phyloP scores from a whole-genome alignment of 1,284 basidiomycete genomes.

The Heterobasidion parviporum region DNA sequence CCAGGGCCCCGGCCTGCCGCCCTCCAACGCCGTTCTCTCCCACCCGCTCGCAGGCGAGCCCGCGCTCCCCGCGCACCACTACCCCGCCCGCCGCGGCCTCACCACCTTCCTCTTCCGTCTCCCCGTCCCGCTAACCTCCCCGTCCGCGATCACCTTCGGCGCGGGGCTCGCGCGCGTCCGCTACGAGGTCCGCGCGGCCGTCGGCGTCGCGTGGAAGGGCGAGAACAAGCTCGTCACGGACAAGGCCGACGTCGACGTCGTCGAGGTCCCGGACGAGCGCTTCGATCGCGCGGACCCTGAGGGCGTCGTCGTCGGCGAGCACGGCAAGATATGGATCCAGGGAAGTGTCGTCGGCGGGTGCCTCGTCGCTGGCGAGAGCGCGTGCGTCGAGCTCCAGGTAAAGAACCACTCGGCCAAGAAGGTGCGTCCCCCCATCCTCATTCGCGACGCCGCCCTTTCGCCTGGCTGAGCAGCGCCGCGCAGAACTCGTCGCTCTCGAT shows the following conservation, averaged over 20 bases:
- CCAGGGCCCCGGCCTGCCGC: slow-evolving; percentile 71
- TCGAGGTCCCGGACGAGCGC: slow-evolving; percentile 41
- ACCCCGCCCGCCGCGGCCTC: slow-evolving; percentile 58
- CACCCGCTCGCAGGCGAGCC: slow-evolving; percentile 44
- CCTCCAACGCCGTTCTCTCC: slow-evolving; percentile 68
- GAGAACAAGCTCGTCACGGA: slow-evolving; percentile 59
- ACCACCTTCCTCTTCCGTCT: slow-evolving; percentile 72
- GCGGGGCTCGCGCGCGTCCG: slow-evolving; percentile 54
- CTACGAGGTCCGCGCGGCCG: slow-evolving; percentile 65
- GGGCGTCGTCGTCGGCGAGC: slow-evolving; percentile 59
- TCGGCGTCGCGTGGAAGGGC: slow-evolving; percentile 64
- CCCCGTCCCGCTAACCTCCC: slow-evolving; percentile 53
- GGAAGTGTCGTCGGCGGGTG: slow-evolving; percentile 54
- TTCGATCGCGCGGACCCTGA: slow-evolving; percentile 26
- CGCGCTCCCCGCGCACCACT: slow-evolving; percentile 51
- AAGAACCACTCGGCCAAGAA: slow-evolving; percentile 73
- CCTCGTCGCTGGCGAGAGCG: slow-evolving; percentile 57
- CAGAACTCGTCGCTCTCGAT: slow-evolving; percentile 62
- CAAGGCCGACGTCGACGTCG: slow-evolving; percentile 52
- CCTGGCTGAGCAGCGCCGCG: not conserved
- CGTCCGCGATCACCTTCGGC: slow-evolving; percentile 62
- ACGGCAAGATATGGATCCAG: slow-evolving; percentile 70
- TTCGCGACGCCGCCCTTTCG: too few relatives aligned
- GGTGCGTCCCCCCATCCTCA: slow-evolving; percentile 29
- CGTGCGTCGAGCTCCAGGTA: slow-evolving; percentile 64